Percentiles rank a stretch among this genome's conserved stretches.
Conservation (phyloP, 1,284 basidiomycete genomes). For the Porogramme epimiltina region DNA sequence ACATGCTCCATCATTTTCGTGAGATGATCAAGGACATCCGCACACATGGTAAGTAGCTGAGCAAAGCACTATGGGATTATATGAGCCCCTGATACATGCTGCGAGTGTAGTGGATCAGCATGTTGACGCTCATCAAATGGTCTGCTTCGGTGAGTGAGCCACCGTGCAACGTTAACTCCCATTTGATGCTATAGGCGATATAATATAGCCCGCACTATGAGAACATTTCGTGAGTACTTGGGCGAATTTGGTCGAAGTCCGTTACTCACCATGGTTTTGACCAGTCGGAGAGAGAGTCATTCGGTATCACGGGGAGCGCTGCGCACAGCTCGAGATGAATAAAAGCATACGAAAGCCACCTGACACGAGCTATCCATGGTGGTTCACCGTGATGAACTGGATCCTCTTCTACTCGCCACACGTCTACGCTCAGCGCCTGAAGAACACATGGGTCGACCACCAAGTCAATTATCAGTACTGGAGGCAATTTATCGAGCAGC, state of each 20-base stretch:
- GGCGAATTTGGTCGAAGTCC: no score
- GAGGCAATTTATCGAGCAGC: conserved; percentile 22
- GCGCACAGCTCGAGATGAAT: conserved; percentile 22
- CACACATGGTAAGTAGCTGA: conserved; percentile 1
- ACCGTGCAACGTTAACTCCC: no score
- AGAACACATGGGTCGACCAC: conserved; percentile 26
- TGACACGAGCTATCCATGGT: conserved; percentile 4
- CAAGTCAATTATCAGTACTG: conserved; percentile 26
- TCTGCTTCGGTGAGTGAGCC: no score
- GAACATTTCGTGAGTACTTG: no score
- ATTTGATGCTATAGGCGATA: no score
- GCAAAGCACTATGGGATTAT: neutral
- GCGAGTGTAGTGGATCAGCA: no score
- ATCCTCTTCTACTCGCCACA: conserved; percentile 26
- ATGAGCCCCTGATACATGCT: no score
- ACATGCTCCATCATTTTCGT: conserved; percentile 10
- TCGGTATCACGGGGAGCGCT: conserved; percentile 24
- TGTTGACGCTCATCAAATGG: no score
- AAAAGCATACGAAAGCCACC: conserved; percentile 11
- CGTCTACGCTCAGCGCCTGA: conserved; percentile 23
- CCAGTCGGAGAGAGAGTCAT: conserved; percentile 7
- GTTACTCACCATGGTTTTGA: neutral
- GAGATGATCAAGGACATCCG: conserved; percentile 7
- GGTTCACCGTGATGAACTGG: conserved; percentile 22
- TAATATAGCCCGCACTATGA: no score